These are phyloP conservation scores for Pythium apleroticum DNA, from an alignment of 352 stramenopile genomes.

Conservation along the genomic window DNA sequence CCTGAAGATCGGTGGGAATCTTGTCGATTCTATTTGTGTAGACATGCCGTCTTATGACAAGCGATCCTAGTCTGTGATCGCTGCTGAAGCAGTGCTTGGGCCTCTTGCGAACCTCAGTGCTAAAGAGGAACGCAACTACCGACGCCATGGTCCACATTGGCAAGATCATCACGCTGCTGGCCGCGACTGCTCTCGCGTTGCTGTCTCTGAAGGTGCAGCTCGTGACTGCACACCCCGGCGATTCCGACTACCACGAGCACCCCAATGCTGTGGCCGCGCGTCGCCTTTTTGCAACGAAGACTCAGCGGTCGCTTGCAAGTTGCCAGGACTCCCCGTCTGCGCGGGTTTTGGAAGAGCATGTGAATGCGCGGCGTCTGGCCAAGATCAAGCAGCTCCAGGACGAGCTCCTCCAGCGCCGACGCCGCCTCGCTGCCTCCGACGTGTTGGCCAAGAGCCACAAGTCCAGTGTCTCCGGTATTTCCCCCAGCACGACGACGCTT, in stretches of 20 bases:
- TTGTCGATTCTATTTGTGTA: not conserved
- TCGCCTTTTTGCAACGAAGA: not conserved
- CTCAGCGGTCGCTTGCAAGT: not conserved
- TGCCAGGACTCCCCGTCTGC: not conserved
- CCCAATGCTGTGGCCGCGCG: not conserved
- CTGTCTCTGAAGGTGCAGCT: not conserved
- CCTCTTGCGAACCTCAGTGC: too few species aligned
- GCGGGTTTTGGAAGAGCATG: not conserved
- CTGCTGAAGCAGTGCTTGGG: not conserved
- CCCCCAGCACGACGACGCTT: not conserved
- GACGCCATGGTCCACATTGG: not conserved
- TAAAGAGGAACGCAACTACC: not conserved
- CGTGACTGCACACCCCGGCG: not conserved
- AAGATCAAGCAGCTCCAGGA: conserved; percentile 4
- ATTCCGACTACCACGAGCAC: not conserved
- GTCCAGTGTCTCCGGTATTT: not conserved
- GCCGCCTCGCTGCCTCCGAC: not conserved
- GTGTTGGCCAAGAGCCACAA: conserved; percentile 7
- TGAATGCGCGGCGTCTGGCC: not conserved
- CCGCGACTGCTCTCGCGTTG: not conserved
- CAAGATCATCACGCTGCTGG: not conserved
- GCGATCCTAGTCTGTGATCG: not conserved
- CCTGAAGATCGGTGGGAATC: not conserved
- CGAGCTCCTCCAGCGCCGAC: conserved; percentile 1
- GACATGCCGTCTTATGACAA: not conserved